A percentile compares a stretch with the other conserved stretches of the same genome.
Conservation (phyloP, 2,329 filamentous ascomycete genomes). For the Ascochyta lentis region DNA sequence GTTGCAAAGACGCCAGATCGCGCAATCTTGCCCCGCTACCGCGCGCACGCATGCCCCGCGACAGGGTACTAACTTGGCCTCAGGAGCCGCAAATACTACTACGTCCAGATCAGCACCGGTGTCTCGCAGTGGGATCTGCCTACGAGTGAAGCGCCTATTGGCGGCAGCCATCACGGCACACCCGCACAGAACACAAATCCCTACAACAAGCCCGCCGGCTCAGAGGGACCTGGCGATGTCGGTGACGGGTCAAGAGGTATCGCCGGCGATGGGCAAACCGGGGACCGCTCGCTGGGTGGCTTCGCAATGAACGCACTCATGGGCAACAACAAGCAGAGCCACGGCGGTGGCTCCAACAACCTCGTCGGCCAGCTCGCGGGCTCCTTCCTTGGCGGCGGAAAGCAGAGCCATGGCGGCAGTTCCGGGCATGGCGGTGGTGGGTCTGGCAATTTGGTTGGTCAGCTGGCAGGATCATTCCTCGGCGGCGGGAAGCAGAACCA, state of each 20-base stretch:
- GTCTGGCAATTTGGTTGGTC: slow-evolving; percentile 56
- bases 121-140: slow-evolving; percentile 77
- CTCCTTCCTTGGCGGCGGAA: slow-evolving; percentile 49
- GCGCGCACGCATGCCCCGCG: slow-evolving; percentile 21
- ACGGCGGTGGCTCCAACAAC: slow-evolving; percentile 43
- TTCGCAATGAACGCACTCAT: slow-evolving; percentile 67
- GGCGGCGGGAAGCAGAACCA: slow-evolving; percentile 44
- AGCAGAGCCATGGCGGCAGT: slow-evolving; percentile 42
- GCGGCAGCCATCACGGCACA: slow-evolving; percentile 58
- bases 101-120: slow-evolving; percentile 74
- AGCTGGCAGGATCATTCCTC: slow-evolving; percentile 59
- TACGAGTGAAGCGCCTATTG: slow-evolving; percentile 68
- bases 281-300: slow-evolving; percentile 65
- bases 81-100: slow-evolving; percentile 51
- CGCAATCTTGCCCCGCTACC: slow-evolving; percentile 23
- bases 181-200: slow-evolving; percentile 62
- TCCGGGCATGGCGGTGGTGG: slow-evolving; percentile 43
- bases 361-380: slow-evolving; percentile 63
- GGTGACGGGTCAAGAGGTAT: slow-evolving; percentile 58
- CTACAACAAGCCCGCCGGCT: slow-evolving; percentile 61
- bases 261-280: slow-evolving; percentile 55
- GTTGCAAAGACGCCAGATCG: slow-evolving; percentile 9
- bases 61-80: slow-evolving; percentile 29
- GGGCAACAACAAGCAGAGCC: slow-evolving; percentile 44
- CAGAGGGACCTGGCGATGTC: slow-evolving; percentile 34